Conservation (phyloP, 2,329 filamentous ascomycete genomes). For the Aspergillus alliaceus region DNA sequence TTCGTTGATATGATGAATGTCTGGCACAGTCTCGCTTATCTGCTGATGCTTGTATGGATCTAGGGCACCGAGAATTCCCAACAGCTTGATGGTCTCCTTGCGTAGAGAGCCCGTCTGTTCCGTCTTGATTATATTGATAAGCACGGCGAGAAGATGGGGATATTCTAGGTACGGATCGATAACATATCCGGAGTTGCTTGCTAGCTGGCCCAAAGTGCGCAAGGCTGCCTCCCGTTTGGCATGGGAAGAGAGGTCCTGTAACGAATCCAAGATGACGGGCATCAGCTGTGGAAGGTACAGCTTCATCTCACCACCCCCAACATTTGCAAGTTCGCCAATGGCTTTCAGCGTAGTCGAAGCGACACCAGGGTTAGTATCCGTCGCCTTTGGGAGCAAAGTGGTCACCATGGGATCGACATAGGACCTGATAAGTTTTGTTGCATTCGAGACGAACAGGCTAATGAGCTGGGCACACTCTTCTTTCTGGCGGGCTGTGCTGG, state of each 20-base stretch:
- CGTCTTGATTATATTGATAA: constrained; percentile 91
- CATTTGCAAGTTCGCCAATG: constrained; percentile 88
- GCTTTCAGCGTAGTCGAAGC: constrained; percentile 94
- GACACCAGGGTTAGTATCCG: constrained; percentile 80
- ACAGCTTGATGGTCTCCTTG: constrained; percentile 92
- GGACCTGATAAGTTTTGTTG: constrained; percentile 87
- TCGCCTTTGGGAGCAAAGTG: constrained; percentile 89
- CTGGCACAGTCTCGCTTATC: constrained; percentile 84
- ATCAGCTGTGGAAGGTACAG: constrained; percentile 89
- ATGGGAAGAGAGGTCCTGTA: constrained; percentile 91
- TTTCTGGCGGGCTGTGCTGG: constrained; percentile 89
- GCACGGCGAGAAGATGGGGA: constrained; percentile 84
- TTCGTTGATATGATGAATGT: constrained; percentile 70
- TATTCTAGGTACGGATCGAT: constrained; percentile 96
- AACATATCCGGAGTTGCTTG: constrained; percentile 95
- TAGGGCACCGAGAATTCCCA: constrained; percentile 90
- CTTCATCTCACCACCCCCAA: constrained; percentile 91
- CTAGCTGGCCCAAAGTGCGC: constrained; percentile 84
- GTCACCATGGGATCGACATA: constrained; percentile 97
- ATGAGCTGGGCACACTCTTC: constrained; percentile 94
- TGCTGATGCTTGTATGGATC: constrained; percentile 96
- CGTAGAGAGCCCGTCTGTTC: constrained; percentile 84
- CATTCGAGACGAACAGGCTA: constrained; percentile 88
- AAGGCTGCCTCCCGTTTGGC: constrained; percentile 88
- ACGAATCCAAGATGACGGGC: constrained; percentile 88